A percentile compares a stretch with the other conserved stretches of the same genome.
Evolutionary conservation across 2,329 filamentous ascomycete genomes (phyloP).

Genomic region (Sclerotinia trifoliorum): DNA sequence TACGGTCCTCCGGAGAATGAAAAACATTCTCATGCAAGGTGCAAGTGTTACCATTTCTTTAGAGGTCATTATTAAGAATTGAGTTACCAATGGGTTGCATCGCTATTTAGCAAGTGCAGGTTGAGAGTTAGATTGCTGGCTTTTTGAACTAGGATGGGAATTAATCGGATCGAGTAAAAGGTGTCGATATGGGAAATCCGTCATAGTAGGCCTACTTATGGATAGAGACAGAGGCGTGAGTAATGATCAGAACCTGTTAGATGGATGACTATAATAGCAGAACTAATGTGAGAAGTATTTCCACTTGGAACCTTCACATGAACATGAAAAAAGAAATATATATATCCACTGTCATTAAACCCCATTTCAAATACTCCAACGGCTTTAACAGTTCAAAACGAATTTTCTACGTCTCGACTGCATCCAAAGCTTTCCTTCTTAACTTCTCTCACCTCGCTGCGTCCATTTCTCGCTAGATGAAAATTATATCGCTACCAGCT

Average conservation of each 20-base stretch:
- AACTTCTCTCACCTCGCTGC: background rate
- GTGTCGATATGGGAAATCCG: background rate
- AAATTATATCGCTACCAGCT: background rate
- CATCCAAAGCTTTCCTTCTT: background rate
- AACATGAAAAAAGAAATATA: background rate
- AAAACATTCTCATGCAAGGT: background rate
- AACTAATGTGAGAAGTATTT: background rate
- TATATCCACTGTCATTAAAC: background rate
- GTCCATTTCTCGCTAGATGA: conserved; percentile 4
- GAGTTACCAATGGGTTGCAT: conserved; percentile 42
- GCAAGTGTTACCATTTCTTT: background rate
- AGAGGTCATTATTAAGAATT: background rate
- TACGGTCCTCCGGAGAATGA: background rate
- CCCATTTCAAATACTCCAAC: background rate
- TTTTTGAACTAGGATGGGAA: background rate
- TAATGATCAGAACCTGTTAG: too few species aligned
- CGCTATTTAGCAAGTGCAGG: background rate
- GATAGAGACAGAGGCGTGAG: background rate
- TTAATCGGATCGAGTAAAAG: background rate
- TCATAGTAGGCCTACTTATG: background rate
- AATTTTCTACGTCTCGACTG: background rate
- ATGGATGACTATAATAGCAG: background rate
- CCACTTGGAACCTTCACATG: background rate
- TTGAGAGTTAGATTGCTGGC: background rate
- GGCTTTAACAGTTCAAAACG: conserved; percentile 3